Base-by-base conservation (phyloP, 768 basidiomycete species). In the Psilocybe sp. region DNA sequence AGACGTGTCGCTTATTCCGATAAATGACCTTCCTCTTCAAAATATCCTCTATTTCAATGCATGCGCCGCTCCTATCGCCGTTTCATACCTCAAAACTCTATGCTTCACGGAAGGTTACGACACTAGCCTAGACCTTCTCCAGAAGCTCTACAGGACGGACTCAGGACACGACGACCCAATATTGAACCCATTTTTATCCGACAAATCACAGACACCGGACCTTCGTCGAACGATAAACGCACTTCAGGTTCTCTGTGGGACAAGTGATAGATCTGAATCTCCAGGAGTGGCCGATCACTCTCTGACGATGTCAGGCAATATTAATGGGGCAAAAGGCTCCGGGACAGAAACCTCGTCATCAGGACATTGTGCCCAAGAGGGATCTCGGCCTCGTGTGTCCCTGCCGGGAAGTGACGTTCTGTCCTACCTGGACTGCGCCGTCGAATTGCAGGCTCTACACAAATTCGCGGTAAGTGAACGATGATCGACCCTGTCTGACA, bases 1-100 rank as follows among this genome's bases (percentile, higher is more conserved):
- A 93, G 93, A 96, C 74, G 64, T 78, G 14, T 78, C 80, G 5
- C 71, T 87, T 40, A 77, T 98, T 28, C 95, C 95, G 3, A 60
- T 79, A 36, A 63, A 65, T 11, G 84, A 87, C 49, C 79, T 99
- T 35, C 89, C 93, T 6, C 65, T 95, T 15, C 93, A 97, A 64
- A 74, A 72, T 0, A 78, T 80, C 19, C 74, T 95, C 44, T 62
- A 67, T 14, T 96, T 96, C 64, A 57, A 73, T 47, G 76, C 87
- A 48, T 82, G 84, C 62, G 69, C 76, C 19, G 57, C 78, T 6
- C 53, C 67, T 15, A 66, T 85, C 35, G 82, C 84, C 16, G 74
- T 71, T 13, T 82, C 84, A 7, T 93, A 88, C 67, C 79, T 96
- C 31, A 76, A 85, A 64, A 73, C 73, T 19, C 58, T 92, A 44